These are phyloP conservation scores for Pichia heedii DNA, from an alignment of 805 yeast genomes.

Conservation along the genomic window DNA sequence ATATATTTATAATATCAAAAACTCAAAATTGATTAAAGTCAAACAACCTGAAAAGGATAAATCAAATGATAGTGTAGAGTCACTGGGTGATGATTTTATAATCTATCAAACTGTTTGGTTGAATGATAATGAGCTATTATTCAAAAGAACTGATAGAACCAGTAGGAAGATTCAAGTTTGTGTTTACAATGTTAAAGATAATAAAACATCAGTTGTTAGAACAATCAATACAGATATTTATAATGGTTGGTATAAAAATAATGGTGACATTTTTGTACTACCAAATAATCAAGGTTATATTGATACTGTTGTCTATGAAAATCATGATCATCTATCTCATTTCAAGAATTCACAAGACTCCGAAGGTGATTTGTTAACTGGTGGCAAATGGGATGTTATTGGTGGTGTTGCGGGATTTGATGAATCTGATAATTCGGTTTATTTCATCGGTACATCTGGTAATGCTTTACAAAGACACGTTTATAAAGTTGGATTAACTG, in stretches of 20 bases:
- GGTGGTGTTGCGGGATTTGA: constrained; percentile 43
- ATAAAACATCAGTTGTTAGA: constrained; percentile 32
- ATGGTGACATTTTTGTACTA: constrained; percentile 29
- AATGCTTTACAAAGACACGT: constrained; percentile 52
- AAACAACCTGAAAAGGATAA: constrained; percentile 18
- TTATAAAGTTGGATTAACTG: constrained; percentile 37
- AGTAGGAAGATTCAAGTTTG: constrained; percentile 48
- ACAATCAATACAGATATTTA: constrained; percentile 35
- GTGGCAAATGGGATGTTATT: constrained; percentile 45
- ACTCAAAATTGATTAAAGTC: constrained; percentile 18
- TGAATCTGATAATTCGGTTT: constrained; percentile 36
- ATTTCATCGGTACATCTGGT: constrained; percentile 48
- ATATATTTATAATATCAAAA: constrained; percentile 31
- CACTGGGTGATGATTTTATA: constrained; percentile 37
- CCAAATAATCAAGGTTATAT: constrained; percentile 47
- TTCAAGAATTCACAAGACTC: constrained; percentile 34
- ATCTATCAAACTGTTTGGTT: constrained; percentile 60
- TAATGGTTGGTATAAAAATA: constrained; percentile 45
- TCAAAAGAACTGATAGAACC: constrained; percentile 55
- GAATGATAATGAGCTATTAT: constrained; percentile 36
- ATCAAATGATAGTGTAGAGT: not conserved
- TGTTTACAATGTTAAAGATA: constrained; percentile 28
- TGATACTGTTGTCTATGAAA: constrained; percentile 47
- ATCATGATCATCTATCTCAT: constrained; percentile 57
- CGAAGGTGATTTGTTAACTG: constrained; percentile 34